Conservation (phyloP, 768 basidiomycete genomes). For the Clathrus columnatus region DNA sequence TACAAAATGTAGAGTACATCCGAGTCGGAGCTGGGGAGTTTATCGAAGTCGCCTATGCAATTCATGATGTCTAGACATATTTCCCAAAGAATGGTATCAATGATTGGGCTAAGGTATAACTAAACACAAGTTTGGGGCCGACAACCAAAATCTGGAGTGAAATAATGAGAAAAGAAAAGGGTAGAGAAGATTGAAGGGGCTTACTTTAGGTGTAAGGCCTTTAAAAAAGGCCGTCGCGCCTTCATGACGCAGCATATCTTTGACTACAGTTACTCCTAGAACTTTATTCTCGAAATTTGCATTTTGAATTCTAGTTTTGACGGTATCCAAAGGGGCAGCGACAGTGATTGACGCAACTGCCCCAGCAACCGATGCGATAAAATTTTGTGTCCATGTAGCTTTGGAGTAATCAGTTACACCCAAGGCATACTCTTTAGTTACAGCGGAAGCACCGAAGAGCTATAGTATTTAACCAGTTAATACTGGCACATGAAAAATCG, state of each 20-base stretch:
- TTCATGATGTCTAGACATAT: conserved; percentile 47
- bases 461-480: conserved; percentile 23
- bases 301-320: conserved; percentile 98
- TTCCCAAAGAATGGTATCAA: conserved; percentile 88
- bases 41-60: no score
- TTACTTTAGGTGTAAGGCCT: conserved; percentile 91
- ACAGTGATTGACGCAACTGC: conserved; percentile 93
- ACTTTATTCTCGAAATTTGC: conserved; percentile 91
- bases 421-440: conserved; percentile 89
- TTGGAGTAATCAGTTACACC: conserved; percentile 82
- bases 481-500: not conserved
- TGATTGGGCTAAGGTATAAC: conserved; percentile 93
- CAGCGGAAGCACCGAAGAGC: conserved; percentile 96
- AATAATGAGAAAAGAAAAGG: not conserved
- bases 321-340: conserved; percentile 89
- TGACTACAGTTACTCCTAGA: conserved; percentile 68
- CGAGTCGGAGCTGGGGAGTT: no score
- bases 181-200: conserved; percentile 11
- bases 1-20: no score
- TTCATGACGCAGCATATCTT: conserved; percentile 82
- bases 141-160: conserved; percentile 78
- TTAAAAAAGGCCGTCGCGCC: conserved; percentile 86
- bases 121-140: conserved; percentile 96
- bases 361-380: conserved; percentile 88
- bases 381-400: conserved; percentile 98